A percentile compares a stretch with the other conserved stretches of the same genome.
phyloP scores from a whole-genome alignment of 140 eudicot species.

The Ambrosia hybrid region DNA sequence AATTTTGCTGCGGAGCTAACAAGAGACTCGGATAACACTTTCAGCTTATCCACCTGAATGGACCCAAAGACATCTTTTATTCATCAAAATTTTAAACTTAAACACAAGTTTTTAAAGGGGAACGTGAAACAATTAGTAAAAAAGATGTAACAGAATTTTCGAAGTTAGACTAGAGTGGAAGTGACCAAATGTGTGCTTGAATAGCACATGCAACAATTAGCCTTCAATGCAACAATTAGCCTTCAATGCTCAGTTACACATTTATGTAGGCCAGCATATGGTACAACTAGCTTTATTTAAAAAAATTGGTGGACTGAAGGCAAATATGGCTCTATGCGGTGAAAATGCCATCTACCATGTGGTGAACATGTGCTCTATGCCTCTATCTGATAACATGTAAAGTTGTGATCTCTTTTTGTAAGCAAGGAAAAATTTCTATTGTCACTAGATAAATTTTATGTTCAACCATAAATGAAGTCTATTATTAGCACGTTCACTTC shows the following conservation, averaged over 20 bases:
- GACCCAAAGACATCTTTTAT: constrained; percentile 15
- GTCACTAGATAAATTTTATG: too few relatives aligned
- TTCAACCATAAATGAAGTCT: too few relatives aligned
- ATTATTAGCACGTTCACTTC: too few relatives aligned
- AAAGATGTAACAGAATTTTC: background rate
- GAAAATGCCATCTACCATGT: too few relatives aligned
- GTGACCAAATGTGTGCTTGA: background rate
- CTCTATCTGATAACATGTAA: too few relatives aligned
- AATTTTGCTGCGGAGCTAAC: constrained; percentile 66
- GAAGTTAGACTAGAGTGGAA: background rate
- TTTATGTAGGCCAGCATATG: background rate
- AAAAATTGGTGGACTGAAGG: too few relatives aligned
- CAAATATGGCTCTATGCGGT: too few relatives aligned
- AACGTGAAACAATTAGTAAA: background rate
- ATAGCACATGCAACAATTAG: background rate
- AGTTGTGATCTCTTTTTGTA: too few relatives aligned
- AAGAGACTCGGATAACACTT: constrained; percentile 86
- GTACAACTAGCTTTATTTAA: too few relatives aligned
- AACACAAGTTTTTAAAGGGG: background rate
- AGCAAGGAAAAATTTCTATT: too few relatives aligned
- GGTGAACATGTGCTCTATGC: too few relatives aligned
- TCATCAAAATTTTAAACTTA: constrained; percentile 18
- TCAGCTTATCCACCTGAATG: constrained; percentile 86
- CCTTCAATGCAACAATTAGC: background rate
- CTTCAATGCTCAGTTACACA: too few relatives aligned